Evolutionary conservation across 805 yeast genomes (phyloP).

Genomic region (Cyberlindnera meyerae): DNA sequence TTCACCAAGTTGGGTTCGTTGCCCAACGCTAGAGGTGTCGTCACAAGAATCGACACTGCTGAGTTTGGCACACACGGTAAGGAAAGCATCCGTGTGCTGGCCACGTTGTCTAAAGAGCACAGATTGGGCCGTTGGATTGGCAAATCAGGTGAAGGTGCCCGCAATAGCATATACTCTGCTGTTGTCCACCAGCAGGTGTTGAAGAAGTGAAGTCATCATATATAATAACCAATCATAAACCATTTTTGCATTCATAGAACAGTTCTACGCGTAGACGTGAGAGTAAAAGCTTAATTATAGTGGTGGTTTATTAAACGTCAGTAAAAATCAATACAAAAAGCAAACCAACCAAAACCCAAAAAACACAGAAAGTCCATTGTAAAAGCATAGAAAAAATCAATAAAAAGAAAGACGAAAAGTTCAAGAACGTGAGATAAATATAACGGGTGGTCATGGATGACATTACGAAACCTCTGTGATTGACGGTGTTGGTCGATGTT

Average conservation of each 20-base stretch:
- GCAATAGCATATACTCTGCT: slow-evolving; percentile 67
- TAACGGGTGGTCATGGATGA: too few species aligned
- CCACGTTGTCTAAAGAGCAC: slow-evolving; percentile 78
- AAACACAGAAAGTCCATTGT: too few species aligned
- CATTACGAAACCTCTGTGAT: neutral
- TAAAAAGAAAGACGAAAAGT: too few species aligned
- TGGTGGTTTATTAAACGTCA: too few species aligned
- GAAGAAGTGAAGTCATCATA: slow-evolving; percentile 10
- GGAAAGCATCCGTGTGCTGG: slow-evolving; percentile 52
- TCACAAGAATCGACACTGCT: slow-evolving; percentile 55
- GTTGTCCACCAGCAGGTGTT: slow-evolving; percentile 37
- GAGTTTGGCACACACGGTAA: slow-evolving; percentile 49
- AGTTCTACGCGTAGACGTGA: too few species aligned
- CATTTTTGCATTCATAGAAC: too few species aligned
- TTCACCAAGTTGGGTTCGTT: slow-evolving; percentile 56
- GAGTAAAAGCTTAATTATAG: neutral
- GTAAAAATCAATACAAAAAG: too few species aligned
- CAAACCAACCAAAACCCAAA: too few species aligned
- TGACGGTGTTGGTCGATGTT: neutral
- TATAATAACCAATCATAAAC: too few species aligned
- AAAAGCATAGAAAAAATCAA: too few species aligned
- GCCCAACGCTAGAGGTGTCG: slow-evolving; percentile 61
- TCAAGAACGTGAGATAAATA: too few species aligned
- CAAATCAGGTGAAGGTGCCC: slow-evolving; percentile 50
- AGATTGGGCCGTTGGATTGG: slow-evolving; percentile 83